A percentile compares a stretch with the other conserved stretches of the same genome.
Conservation (phyloP, 116 monocot species). For the Iris pallida region DNA sequence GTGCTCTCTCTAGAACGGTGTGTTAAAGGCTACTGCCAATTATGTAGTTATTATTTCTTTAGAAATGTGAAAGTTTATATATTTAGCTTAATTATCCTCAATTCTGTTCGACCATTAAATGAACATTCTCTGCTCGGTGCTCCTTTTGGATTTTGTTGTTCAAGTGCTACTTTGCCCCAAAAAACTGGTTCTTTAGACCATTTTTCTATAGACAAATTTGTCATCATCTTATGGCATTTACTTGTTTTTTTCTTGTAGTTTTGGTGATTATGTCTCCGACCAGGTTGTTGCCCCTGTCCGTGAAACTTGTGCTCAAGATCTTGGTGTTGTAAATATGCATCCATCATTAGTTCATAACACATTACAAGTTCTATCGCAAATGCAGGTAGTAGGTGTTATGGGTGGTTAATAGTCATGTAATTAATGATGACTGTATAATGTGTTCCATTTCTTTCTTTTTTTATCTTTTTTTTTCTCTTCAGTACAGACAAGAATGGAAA, state of each 20-base stretch:
- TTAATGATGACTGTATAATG: slow-evolving; percentile 14
- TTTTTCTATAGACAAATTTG: not conserved
- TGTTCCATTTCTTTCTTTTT: slow-evolving; percentile 20
- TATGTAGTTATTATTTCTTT: no score
- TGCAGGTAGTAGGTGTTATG: slow-evolving; percentile 65
- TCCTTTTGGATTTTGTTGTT: not conserved
- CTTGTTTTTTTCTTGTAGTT: slow-evolving; percentile 47
- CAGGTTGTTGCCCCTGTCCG: slow-evolving; percentile 99
- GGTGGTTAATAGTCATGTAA: not conserved
- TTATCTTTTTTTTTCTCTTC: slow-evolving; percentile 37
- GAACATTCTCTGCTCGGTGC: slow-evolving; percentile 3
- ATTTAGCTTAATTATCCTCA: not conserved
- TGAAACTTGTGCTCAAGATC: slow-evolving; percentile 96
- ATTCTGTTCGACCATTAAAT: not conserved
- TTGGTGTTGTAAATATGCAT: slow-evolving; percentile 92
- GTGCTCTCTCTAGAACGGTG: slow-evolving; percentile 94
- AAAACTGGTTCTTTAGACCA: not conserved
- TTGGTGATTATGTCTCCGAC: slow-evolving; percentile 97
- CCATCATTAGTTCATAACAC: slow-evolving; percentile 78
- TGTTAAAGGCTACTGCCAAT: slow-evolving; percentile 2
- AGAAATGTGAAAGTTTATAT: not conserved
- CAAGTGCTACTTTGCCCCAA: not conserved
- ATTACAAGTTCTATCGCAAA: slow-evolving; percentile 70
- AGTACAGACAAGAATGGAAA: slow-evolving; percentile 99
- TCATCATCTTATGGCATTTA: not conserved